These are phyloP conservation scores for Pythium rhizo-oryzae DNA, from an alignment of 352 stramenopile species.

Conservation along the genomic window DNA sequence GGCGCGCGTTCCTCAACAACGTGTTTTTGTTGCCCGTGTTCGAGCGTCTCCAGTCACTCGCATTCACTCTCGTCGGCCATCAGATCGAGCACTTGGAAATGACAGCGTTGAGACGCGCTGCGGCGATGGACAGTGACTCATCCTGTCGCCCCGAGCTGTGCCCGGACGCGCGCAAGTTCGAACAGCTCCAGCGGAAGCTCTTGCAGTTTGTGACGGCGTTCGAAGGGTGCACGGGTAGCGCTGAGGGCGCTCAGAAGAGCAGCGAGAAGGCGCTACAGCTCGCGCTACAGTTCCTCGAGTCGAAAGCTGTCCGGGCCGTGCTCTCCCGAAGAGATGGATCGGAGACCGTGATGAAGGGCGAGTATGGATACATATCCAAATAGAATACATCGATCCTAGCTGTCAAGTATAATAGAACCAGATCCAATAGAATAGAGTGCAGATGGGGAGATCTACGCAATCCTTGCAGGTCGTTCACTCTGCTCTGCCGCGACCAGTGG, in stretches of 20 bases:
- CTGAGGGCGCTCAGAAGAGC: slow-evolving; percentile 49
- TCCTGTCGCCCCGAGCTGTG: not conserved
- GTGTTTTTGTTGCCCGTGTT: slow-evolving; percentile 57
- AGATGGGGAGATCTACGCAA: not conserved
- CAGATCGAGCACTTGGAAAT: slow-evolving; percentile 49
- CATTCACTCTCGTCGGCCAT: slow-evolving; percentile 49
- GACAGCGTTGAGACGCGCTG: not conserved
- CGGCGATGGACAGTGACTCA: not conserved
- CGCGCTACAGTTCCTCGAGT: slow-evolving; percentile 51
- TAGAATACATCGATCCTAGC: not conserved
- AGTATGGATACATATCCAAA: not conserved
- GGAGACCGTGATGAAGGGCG: not conserved
- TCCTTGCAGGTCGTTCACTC: not conserved
- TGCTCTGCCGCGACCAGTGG: too few species aligned
- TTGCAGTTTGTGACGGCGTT: slow-evolving; percentile 72
- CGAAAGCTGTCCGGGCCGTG: slow-evolving; percentile 20
- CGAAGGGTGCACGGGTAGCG: slow-evolving; percentile 57
- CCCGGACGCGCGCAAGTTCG: slow-evolving; percentile 24
- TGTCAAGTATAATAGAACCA: too few species aligned
- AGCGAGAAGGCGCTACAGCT: slow-evolving; percentile 56
- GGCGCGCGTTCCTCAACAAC: slow-evolving; percentile 54
- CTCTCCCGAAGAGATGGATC: not conserved
- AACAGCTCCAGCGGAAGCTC: slow-evolving; percentile 61
- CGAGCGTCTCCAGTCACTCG: slow-evolving; percentile 42
- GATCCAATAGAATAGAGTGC: too few species aligned